phyloP scores from a whole-genome alignment of 2,329 filamentous ascomycete species.

The Colletotrichum endophyticum region DNA sequence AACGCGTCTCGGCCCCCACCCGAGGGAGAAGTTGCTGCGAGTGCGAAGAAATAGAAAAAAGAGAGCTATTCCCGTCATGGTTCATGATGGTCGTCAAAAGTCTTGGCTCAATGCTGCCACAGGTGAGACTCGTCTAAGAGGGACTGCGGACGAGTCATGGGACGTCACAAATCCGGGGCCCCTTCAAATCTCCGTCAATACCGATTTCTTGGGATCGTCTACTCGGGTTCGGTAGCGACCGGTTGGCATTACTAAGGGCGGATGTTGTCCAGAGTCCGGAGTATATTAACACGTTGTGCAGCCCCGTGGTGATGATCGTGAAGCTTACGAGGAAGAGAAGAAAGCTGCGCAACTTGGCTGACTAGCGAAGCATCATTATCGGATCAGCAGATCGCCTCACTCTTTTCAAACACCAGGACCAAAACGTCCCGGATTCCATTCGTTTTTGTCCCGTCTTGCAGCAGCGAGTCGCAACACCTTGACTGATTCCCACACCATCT shows the following conservation, averaged over 20 bases:
- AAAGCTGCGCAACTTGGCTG: not conserved
- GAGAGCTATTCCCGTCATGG: not conserved
- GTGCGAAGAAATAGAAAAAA: not conserved
- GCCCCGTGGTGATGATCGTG: not conserved
- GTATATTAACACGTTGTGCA: constrained; percentile 8
- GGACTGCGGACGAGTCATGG: not conserved
- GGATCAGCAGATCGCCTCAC: not conserved
- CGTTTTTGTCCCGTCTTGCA: not conserved
- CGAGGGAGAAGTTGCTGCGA: not conserved
- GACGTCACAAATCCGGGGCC: not conserved
- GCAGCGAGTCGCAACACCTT: not conserved
- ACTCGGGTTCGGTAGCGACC: not conserved
- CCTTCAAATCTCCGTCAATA: not conserved
- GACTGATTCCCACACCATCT: not conserved
- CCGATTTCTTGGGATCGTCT: not conserved
- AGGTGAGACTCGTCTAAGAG: not conserved
- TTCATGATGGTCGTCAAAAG: not conserved
- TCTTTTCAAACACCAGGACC: not conserved
- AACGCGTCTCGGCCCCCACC: not conserved
- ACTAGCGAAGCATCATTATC: not conserved
- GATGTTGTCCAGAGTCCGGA: not conserved
- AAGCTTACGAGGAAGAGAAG: not conserved
- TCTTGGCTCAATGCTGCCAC: constrained; percentile 5
- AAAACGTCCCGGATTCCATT: not conserved
- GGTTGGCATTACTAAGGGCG: not conserved